A percentile compares a stretch with the other conserved stretches of the same genome.
Evolutionary conservation across 139 green algal genomes (phyloP).

Genomic region (Volvox reticuliferus): DNA sequence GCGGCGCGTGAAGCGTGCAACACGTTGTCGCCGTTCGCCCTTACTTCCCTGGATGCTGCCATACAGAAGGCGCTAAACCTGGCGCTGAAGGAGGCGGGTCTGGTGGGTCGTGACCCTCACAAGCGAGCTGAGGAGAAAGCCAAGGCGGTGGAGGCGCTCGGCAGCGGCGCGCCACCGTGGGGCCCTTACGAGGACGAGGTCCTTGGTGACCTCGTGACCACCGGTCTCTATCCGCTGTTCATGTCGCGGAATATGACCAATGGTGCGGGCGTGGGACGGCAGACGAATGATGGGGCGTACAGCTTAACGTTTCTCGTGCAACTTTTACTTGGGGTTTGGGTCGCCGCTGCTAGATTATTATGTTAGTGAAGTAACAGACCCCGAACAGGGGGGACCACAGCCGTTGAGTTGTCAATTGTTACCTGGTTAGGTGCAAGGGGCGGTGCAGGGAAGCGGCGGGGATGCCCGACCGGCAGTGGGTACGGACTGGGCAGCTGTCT

Average conservation of each 20-base stretch:
- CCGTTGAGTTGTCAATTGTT: too few species aligned
- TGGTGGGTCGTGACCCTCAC: neutral
- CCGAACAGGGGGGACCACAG: too few species aligned
- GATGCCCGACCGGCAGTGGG: too few species aligned
- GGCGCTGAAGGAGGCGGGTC: neutral
- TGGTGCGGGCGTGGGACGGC: neutral
- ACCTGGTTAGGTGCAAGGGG: too few species aligned
- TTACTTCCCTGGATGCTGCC: conserved; percentile 9
- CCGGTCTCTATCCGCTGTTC: conserved; percentile 28
- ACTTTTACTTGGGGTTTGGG: too few species aligned
- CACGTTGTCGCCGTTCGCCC: conserved; percentile 22
- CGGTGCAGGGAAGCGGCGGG: too few species aligned
- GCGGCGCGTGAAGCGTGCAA: conserved; percentile 14
- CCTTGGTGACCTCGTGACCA: conserved; percentile 14
- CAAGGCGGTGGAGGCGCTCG: neutral
- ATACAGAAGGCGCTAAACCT: conserved; percentile 14
- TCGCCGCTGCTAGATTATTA: too few species aligned
- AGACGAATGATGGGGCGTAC: neutral
- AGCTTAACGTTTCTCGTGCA: too few species aligned
- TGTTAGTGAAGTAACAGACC: too few species aligned
- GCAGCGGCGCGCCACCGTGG: neutral
- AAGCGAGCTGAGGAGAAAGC: neutral
- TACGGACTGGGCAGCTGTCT: too few species aligned
- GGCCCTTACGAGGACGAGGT: conserved; percentile 41
- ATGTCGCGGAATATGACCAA: neutral